A percentile compares a stretch with the other conserved stretches of the same genome.
phyloP scores from a whole-genome alignment of 2,329 filamentous ascomycete genomes.

The Aureobasidium sp. region DNA sequence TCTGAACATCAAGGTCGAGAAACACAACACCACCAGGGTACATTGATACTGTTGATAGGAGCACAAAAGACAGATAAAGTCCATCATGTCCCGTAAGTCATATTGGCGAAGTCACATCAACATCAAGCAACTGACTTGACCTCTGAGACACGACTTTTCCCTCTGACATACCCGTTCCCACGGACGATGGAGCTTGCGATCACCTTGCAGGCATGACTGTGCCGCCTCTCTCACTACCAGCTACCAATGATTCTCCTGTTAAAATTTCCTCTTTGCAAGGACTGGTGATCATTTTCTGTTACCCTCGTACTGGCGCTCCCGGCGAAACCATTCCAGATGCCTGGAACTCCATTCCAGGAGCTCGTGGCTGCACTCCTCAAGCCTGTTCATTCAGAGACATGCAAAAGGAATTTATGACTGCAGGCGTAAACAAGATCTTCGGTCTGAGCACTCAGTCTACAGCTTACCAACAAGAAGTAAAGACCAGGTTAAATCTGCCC shows the following conservation, averaged over 20 bases:
- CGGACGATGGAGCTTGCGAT: constrained; percentile 35
- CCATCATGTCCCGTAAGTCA: constrained; percentile 3
- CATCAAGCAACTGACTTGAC: not conserved
- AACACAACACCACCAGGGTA: not conserved
- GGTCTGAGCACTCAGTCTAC: constrained; percentile 35
- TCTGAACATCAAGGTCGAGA: constrained; percentile 3
- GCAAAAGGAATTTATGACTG: constrained; percentile 23
- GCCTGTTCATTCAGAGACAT: constrained; percentile 38
- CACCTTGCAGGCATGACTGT: constrained; percentile 28
- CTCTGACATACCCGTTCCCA: constrained; percentile 30
- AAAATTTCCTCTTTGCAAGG: constrained; percentile 31
- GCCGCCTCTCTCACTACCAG: constrained; percentile 29
- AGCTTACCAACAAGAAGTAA: constrained; percentile 34
- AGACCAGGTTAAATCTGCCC: constrained; percentile 32
- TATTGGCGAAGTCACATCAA: too few relatives aligned
- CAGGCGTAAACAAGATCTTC: constrained; percentile 32
- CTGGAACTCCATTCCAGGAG: constrained; percentile 39
- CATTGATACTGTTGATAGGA: not conserved
- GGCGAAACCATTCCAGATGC: constrained; percentile 34
- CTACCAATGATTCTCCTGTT: constrained; percentile 27
- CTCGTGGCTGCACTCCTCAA: constrained; percentile 39
- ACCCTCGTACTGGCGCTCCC: constrained; percentile 34
- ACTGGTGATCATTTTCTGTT: constrained; percentile 37
- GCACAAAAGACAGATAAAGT: not conserved
- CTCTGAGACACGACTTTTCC: constrained; percentile 24